phyloP scores from a whole-genome alignment of 805 yeast species.

The Candida odintsovae region DNA sequence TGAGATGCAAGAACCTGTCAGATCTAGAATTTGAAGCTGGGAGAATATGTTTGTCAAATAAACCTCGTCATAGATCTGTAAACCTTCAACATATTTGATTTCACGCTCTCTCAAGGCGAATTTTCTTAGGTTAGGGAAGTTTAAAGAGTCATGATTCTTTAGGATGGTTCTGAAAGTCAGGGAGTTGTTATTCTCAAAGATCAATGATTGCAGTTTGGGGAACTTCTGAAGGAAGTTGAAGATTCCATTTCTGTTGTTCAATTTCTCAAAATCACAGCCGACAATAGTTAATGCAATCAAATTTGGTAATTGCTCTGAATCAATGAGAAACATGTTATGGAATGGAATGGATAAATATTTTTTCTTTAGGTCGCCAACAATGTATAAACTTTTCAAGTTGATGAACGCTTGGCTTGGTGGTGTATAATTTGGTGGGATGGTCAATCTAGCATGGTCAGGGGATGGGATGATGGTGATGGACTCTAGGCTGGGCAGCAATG shows the following conservation, averaged over 20 bases:
- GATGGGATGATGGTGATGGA: constrained; percentile 10
- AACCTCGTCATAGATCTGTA: constrained; percentile 8
- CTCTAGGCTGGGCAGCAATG: constrained; percentile 12
- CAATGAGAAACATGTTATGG: constrained; percentile 14
- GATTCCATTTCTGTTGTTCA: constrained; percentile 13
- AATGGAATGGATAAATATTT: constrained; percentile 16
- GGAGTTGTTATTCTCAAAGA: constrained; percentile 19
- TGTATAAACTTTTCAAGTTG: constrained; percentile 9
- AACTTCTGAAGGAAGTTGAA: constrained; percentile 21
- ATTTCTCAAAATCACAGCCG: constrained; percentile 16
- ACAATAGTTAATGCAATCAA: constrained; percentile 13
- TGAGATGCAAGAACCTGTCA: constrained; percentile 22
- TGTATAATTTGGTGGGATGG: constrained; percentile 4
- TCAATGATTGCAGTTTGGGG: constrained; percentile 10
- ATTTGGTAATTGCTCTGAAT: constrained; percentile 9
- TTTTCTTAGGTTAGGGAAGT: constrained; percentile 7
- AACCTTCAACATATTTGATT: constrained; percentile 11
- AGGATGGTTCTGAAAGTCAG: constrained; percentile 14
- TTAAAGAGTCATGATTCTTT: constrained; percentile 14
- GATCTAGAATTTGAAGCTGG: constrained; percentile 12
- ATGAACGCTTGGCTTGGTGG: constrained; percentile 2
- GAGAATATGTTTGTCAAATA: constrained; percentile 14
- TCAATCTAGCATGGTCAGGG: not conserved
- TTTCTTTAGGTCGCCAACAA: constrained; percentile 16
- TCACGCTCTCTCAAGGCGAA: constrained; percentile 18